These are phyloP conservation scores for Diaporthe capsici DNA, from an alignment of 2,329 filamentous ascomycete species.

Conservation along the genomic window DNA sequence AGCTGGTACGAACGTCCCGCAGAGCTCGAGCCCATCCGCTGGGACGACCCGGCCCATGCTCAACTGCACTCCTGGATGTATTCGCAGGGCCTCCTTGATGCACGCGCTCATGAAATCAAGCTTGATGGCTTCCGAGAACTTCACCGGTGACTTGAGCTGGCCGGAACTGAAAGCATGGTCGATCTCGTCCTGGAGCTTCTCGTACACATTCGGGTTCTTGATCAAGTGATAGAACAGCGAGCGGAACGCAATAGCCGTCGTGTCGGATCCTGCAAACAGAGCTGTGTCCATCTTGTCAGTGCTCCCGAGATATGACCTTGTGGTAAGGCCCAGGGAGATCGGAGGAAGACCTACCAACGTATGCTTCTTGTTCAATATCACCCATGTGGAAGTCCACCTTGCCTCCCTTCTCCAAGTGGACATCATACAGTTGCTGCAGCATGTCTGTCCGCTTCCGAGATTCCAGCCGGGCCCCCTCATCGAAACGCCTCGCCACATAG, in stretches of 20 bases:
- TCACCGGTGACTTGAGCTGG: slow-evolving; percentile 39
- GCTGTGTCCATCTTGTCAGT: slow-evolving; percentile 13
- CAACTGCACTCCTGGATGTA: slow-evolving; percentile 58
- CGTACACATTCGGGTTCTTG: slow-evolving; percentile 40
- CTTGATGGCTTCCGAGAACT: slow-evolving; percentile 41
- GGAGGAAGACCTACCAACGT: slow-evolving; percentile 4
- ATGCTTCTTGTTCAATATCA: slow-evolving; percentile 44
- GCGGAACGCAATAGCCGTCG: slow-evolving; percentile 17
- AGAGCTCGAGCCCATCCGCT: slow-evolving; percentile 49
- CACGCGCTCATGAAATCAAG: slow-evolving; percentile 56
- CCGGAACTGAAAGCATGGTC: slow-evolving; percentile 37
- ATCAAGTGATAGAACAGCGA: slow-evolving; percentile 38
- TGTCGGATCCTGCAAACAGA: slow-evolving; percentile 44
- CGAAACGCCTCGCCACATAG: slow-evolving; percentile 39
- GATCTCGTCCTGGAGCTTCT: slow-evolving; percentile 39
- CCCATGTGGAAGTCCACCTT: slow-evolving; percentile 43
- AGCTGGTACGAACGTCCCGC: slow-evolving; percentile 44
- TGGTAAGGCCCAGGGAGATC: background rate
- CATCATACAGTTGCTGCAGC: slow-evolving; percentile 42
- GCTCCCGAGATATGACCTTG: background rate
- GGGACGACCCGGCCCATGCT: slow-evolving; percentile 58
- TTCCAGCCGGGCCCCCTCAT: slow-evolving; percentile 25
- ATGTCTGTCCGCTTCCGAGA: slow-evolving; percentile 39
- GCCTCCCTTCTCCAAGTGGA: slow-evolving; percentile 42
- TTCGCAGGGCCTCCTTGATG: slow-evolving; percentile 58